These are phyloP conservation scores for Pilobolus umbonatus DNA, from an alignment of 192 early-diverging fungal genomes.

Conservation along the genomic window DNA sequence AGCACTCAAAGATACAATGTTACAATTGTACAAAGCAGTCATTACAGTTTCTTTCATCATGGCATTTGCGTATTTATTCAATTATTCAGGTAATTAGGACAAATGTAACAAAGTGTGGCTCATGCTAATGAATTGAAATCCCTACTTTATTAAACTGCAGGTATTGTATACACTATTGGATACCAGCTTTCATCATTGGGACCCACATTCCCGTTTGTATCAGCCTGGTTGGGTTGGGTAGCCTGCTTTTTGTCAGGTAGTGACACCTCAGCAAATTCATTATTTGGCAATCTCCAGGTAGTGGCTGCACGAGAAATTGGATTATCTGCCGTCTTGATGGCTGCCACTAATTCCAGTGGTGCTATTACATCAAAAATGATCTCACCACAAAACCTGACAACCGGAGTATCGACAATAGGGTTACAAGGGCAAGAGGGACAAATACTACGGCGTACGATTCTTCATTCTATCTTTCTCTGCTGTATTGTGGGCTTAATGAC, in stretches of 20 bases:
- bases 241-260: slow-evolving; percentile 35
- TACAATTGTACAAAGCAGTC: slow-evolving; percentile 27
- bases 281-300: slow-evolving; percentile 35
- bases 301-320: slow-evolving; percentile 32
- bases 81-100: slow-evolving; percentile 18
- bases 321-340: slow-evolving; percentile 26
- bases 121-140: not conserved
- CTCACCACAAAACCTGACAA: slow-evolving; percentile 31
- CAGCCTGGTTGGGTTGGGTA: slow-evolving; percentile 30
- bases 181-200: slow-evolving; percentile 25
- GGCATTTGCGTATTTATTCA: slow-evolving; percentile 34
- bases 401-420: slow-evolving; percentile 32
- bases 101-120: not conserved
- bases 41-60: slow-evolving; percentile 36
- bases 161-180: slow-evolving; percentile 33
- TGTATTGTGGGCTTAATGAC: slow-evolving; percentile 21
- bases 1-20: slow-evolving; percentile 10
- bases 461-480: slow-evolving; percentile 25
- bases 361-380: slow-evolving; percentile 33
- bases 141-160: not conserved
- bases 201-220: slow-evolving; percentile 27
- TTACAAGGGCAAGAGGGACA: slow-evolving; percentile 26
- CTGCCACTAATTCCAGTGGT: slow-evolving; percentile 28
- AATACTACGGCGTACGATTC: slow-evolving; percentile 22
- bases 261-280: slow-evolving; percentile 28